phyloP scores from a whole-genome alignment of 2,329 filamentous ascomycete genomes.

The Botrytis deweyae region DNA sequence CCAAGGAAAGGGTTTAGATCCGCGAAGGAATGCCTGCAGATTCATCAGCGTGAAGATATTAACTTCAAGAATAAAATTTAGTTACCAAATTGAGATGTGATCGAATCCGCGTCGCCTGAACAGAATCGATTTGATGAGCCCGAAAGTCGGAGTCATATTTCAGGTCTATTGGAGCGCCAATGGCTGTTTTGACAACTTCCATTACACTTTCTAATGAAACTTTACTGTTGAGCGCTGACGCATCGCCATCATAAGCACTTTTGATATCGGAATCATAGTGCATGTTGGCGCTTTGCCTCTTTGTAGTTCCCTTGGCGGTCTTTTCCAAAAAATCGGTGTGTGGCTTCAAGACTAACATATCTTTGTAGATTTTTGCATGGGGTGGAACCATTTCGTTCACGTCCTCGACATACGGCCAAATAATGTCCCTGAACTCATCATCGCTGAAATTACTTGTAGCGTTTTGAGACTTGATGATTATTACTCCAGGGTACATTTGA shows the following conservation, averaged over 20 bases:
- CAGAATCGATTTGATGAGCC: slow-evolving; percentile 58
- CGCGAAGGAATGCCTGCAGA: background rate
- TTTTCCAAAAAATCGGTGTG: slow-evolving; percentile 42
- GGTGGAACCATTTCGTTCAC: background rate
- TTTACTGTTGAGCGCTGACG: background rate
- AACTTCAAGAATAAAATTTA: background rate
- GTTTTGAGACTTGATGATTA: slow-evolving; percentile 50
- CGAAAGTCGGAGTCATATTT: slow-evolving; percentile 51
- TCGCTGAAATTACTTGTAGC: slow-evolving; percentile 38
- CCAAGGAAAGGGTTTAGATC: slow-evolving; percentile 45
- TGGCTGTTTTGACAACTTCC: slow-evolving; percentile 39
- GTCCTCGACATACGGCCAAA: slow-evolving; percentile 9
- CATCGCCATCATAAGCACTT: background rate
- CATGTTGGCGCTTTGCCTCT: background rate
- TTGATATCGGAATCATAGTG: background rate
- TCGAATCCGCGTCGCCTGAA: slow-evolving; percentile 30
- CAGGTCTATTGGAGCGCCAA: slow-evolving; percentile 37
- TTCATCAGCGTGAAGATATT: background rate
- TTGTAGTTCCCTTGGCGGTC: slow-evolving; percentile 61
- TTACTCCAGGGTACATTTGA: slow-evolving; percentile 53
- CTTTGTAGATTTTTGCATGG: slow-evolving; percentile 10
- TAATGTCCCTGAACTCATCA: background rate
- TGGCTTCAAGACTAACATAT: slow-evolving; percentile 10
- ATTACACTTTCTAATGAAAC: slow-evolving; percentile 32
- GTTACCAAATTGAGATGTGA: slow-evolving; percentile 1